Conservation (phyloP, 2,329 filamentous ascomycete species). For the Botrytis deweyae region DNA sequence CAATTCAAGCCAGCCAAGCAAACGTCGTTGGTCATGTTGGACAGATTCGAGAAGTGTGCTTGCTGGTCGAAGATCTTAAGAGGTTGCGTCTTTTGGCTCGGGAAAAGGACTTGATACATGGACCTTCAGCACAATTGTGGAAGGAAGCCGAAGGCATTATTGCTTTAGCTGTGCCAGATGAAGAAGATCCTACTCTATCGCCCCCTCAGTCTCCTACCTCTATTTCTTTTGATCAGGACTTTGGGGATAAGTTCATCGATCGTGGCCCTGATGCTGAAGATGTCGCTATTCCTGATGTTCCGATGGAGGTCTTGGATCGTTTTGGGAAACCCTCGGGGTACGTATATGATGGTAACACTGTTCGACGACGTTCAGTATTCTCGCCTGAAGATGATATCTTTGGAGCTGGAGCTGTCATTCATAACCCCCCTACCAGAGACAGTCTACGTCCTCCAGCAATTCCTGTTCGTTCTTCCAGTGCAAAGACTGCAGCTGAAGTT, state of each 20-base stretch:
- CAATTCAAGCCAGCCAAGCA: slow-evolving; percentile 77
- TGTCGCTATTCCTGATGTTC: slow-evolving; percentile 49
- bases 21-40: slow-evolving; percentile 81
- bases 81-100: slow-evolving; percentile 69
- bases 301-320: slow-evolving; percentile 43
- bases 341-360: slow-evolving; percentile 52
- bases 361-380: slow-evolving; percentile 61
- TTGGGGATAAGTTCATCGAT: slow-evolving; percentile 46
- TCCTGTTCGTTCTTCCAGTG: slow-evolving; percentile 32
- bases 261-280: slow-evolving; percentile 45
- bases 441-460: slow-evolving; percentile 32
- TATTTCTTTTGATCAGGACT: slow-evolving; percentile 47
- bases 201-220: slow-evolving; percentile 34
- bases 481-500: slow-evolving; percentile 49
- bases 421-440: slow-evolving; percentile 41
- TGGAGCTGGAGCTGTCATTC: slow-evolving; percentile 40
- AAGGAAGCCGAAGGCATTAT: slow-evolving; percentile 85
- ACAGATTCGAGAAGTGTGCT: slow-evolving; percentile 77
- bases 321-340: slow-evolving; percentile 32
- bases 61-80: slow-evolving; percentile 81
- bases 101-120: slow-evolving; percentile 63
- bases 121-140: slow-evolving; percentile 63
- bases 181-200: slow-evolving; percentile 48
- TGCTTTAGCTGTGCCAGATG: slow-evolving; percentile 71
- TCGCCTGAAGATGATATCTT: slow-evolving; percentile 67